phyloP scores from a whole-genome alignment of 768 basidiomycete genomes.

The Lactifluus echinatus region DNA sequence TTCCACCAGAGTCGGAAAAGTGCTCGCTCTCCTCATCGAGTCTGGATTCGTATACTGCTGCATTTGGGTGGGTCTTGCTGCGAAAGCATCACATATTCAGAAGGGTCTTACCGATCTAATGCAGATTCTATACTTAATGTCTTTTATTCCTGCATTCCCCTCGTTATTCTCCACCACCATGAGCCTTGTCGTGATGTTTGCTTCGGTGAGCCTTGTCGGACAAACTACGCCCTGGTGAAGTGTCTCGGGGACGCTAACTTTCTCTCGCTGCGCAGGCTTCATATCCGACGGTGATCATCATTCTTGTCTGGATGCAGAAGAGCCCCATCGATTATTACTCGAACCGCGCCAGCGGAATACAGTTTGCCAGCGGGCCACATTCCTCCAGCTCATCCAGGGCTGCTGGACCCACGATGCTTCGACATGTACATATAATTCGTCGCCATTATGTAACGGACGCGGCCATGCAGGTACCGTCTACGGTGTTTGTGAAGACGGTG shows the following conservation, averaged over 20 bases:
- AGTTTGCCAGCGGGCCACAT: neutral
- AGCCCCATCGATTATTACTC: conserved; percentile 9
- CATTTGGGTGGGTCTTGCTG: conserved; percentile 5
- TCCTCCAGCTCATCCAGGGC: neutral
- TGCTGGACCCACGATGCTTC: neutral
- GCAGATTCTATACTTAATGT: conserved; percentile 6
- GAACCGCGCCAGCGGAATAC: conserved; percentile 7
- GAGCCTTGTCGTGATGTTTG: conserved; percentile 3
- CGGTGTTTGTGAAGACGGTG: neutral
- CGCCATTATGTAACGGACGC: conserved; percentile 2
- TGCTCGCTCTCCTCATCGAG: conserved; percentile 6
- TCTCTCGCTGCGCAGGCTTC: neutral
- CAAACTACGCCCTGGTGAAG: neutral
- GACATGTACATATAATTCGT: neutral
- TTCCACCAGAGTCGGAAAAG: too few species aligned
- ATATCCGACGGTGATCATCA: conserved; percentile 12
- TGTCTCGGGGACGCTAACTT: neutral
- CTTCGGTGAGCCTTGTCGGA: neutral
- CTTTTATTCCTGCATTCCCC: neutral
- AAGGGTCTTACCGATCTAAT: neutral
- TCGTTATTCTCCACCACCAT: neutral
- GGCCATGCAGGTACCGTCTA: conserved; percentile 4
- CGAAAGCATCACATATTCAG: neutral
- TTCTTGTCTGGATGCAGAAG: conserved; percentile 13
- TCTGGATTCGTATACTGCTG: conserved; percentile 13